These are phyloP conservation scores for Tetracentron sinense DNA, from an alignment of 164 flowering plant species.

Conservation along the genomic window DNA sequence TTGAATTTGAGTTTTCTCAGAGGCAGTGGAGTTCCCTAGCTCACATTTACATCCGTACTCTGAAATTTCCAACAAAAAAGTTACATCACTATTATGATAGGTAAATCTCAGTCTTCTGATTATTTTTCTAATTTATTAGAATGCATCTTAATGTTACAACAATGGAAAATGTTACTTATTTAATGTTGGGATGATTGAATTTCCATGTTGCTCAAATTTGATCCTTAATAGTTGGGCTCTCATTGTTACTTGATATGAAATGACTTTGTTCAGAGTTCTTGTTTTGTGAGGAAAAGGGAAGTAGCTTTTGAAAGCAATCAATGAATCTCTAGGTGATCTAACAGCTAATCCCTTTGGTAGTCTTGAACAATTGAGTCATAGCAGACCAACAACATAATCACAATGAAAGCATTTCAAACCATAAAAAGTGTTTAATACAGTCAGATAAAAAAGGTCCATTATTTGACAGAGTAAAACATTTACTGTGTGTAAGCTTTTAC, in stretches of 20 bases:
- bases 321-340: not conserved
- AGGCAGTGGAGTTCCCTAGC: constrained; percentile 77
- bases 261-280: too few relatives aligned
- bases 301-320: too few relatives aligned
- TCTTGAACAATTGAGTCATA: not conserved
- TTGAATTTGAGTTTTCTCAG: constrained; percentile 69
- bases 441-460: too few relatives aligned
- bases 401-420: not conserved
- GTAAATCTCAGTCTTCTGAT: constrained; percentile 31
- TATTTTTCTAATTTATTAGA: not conserved
- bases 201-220: not conserved
- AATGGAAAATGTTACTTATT: not conserved
- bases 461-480: too few relatives aligned
- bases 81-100: constrained; percentile 61
- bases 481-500: too few relatives aligned
- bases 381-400: not conserved
- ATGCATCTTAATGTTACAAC: not conserved
- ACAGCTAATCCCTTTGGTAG: not conserved
- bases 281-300: too few relatives aligned
- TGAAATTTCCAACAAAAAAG: constrained; percentile 74
- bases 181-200: not conserved
- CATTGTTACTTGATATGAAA: not conserved
- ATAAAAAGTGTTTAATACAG: too few relatives aligned
- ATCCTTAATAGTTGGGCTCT: not conserved
- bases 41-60: constrained; percentile 49